These are phyloP conservation scores for Flaveria robusta DNA, from an alignment of 129 eudicot species.

Conservation along the genomic window DNA sequence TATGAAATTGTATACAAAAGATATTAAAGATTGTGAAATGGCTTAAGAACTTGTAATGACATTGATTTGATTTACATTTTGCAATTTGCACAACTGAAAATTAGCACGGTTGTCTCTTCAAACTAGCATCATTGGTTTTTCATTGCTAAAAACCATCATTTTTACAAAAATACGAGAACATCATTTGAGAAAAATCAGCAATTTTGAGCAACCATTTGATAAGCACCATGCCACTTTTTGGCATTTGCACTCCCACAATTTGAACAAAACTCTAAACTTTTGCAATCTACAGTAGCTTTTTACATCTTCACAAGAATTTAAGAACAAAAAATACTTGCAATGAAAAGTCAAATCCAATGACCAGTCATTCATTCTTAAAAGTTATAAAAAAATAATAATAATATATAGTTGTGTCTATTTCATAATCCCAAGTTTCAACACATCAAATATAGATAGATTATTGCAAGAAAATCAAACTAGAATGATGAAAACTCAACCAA, in stretches of 20 bases:
- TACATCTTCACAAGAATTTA: conserved; percentile 8
- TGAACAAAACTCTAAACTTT: conserved; percentile 1
- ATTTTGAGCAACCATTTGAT: neutral
- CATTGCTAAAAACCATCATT: neutral
- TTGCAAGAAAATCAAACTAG: conserved; percentile 1
- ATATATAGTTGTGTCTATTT: neutral
- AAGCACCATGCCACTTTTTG: neutral
- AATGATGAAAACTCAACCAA: conserved; percentile 13
- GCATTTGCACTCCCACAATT: conserved; percentile 15
- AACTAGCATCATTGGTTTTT: conserved; percentile 1
- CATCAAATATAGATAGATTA: conserved; percentile 11
- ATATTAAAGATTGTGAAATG: neutral
- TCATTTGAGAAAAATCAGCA: conserved; percentile 8
- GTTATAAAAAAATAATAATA: neutral
- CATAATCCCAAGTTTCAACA: conserved; percentile 1
- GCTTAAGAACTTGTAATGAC: neutral
- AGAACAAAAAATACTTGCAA: neutral
- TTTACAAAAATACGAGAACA: conserved; percentile 17
- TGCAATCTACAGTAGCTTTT: neutral
- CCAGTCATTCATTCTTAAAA: conserved; percentile 16
- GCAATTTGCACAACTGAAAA: neutral
- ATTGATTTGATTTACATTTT: neutral
- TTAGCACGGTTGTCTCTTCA: neutral
- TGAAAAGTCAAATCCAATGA: conserved; percentile 13
- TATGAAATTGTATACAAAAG: neutral